Conservation (phyloP, 257 asterid species). For the Fraxinus anomala region DNA sequence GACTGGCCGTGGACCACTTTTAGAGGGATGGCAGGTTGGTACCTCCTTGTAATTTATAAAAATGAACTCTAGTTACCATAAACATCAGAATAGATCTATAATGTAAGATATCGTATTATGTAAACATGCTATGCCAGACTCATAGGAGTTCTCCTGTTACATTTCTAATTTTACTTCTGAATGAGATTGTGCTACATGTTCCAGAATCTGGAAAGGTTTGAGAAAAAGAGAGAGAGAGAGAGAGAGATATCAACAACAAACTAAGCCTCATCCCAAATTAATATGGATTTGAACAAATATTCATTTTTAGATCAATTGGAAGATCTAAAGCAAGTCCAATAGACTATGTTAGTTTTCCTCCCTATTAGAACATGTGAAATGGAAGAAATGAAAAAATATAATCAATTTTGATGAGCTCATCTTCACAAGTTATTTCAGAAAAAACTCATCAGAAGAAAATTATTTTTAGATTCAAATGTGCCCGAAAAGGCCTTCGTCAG, state of each 20-base stretch:
- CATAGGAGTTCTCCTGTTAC: not conserved
- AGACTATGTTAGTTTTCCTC: not conserved
- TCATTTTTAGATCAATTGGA: not conserved
- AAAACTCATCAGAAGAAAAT: not conserved
- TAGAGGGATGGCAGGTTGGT: conserved; percentile 86
- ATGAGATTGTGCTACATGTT: not conserved
- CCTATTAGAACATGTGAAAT: not conserved
- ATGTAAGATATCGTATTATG: not conserved
- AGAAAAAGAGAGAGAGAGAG: too few relatives aligned
- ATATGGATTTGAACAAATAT: not conserved
- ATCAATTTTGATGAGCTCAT: not conserved
- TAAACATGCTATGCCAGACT: not conserved
- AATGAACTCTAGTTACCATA: not conserved
- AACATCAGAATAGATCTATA: not conserved
- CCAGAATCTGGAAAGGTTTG: not conserved
- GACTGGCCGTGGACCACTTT: conserved; percentile 86
- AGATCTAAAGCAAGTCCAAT: not conserved
- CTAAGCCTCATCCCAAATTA: not conserved
- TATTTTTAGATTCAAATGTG: not conserved
- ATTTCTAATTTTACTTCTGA: not conserved
- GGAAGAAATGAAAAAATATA: not conserved
- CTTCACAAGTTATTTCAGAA: not conserved
- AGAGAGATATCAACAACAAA: not conserved
- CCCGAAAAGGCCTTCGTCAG: not conserved
- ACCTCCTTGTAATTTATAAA: conserved; percentile 3